Percentiles rank a stretch among this genome's conserved stretches.
These are phyloP conservation scores for Xylaria scruposa DNA, from an alignment of 495 filamentous ascomycete species.

Conservation along the genomic window DNA sequence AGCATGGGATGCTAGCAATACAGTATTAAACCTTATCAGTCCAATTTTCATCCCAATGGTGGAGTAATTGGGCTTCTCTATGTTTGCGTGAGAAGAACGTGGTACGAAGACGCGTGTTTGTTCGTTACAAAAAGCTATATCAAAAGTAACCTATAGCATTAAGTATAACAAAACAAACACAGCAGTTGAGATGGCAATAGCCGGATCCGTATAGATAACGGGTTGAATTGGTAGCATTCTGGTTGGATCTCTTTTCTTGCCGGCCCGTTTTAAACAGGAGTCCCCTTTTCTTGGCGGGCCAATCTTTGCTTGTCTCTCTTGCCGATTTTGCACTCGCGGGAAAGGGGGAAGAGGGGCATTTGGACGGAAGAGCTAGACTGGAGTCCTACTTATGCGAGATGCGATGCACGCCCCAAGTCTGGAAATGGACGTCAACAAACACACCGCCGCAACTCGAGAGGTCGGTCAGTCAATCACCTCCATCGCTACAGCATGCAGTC, in stretches of 20 bases:
- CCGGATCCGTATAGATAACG: background rate
- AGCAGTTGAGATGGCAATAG: background rate
- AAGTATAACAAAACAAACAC: constrained; percentile 20
- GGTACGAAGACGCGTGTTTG: background rate
- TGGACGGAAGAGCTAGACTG: background rate
- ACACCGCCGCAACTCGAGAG: constrained; percentile 18
- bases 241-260: constrained; percentile 10
- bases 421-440: constrained; percentile 22
- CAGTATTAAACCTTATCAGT: constrained; percentile 6
- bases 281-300: constrained; percentile 2
- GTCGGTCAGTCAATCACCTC: constrained; percentile 14
- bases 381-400: background rate
- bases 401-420: constrained; percentile 13
- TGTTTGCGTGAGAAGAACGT: background rate
- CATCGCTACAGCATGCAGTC: background rate
- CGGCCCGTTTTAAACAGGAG: background rate
- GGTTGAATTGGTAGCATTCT: constrained; percentile 1
- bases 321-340: constrained; percentile 2
- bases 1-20: background rate
- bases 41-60: background rate
- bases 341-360: constrained; percentile 12
- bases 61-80: background rate
- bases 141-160: constrained; percentile 12
- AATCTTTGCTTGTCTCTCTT: background rate
- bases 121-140: background rate